Base-by-base conservation (phyloP, 306 rosid species). In the Fragaria nilgerrensis region DNA sequence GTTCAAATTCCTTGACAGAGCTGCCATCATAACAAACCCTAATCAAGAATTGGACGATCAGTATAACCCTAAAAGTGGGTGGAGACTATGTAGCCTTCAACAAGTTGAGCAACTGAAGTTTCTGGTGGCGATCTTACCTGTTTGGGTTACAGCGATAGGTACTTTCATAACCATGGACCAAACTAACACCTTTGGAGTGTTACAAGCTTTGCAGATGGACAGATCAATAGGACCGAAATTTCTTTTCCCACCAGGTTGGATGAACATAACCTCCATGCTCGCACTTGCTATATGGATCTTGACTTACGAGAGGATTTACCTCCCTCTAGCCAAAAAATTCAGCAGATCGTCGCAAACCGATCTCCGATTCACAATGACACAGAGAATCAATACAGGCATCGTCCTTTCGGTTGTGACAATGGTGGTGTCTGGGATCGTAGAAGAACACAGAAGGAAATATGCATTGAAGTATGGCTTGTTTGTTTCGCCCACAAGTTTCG, bases 71-170 rank as follows among this genome's bases (percentile, higher is more conserved):
- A 87, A 69, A 64, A 84, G 86, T 81, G 79, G 39, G 11, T 90
- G 97, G 98, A 83, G 88, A 27, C 87, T 90, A 12, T 91, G 97
- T 64, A 92, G 86, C 52, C 45, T 94, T 68, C 94, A 92, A 58
- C 91, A 93, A 77, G 97, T 93, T 17, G 96, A 94, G 78, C 84
- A 85, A 49, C 63, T 90, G 19, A 94, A 94, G 79, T 91, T 96
- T 72, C 68, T 94, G 20, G 19, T 94, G 0, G 92, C 86, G 14
- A 59, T 89, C 77, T 34, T 91, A 2, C 98, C 98, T 1, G 84
- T 90, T 13, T 90, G 94, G 91, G 81, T 94, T 3, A 23, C 97
- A 17, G 96, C 89, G 68, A 85, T 90, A 39, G 88, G 92, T 23
- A 63, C 85, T 66, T 87, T 94, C 59, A 78, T 91, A 52, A 75